Percentiles rank a stretch among this genome's conserved stretches.
Evolutionary conservation across 140 eudicot genomes (phyloP).

Genomic region (Anethum foeniculum): DNA sequence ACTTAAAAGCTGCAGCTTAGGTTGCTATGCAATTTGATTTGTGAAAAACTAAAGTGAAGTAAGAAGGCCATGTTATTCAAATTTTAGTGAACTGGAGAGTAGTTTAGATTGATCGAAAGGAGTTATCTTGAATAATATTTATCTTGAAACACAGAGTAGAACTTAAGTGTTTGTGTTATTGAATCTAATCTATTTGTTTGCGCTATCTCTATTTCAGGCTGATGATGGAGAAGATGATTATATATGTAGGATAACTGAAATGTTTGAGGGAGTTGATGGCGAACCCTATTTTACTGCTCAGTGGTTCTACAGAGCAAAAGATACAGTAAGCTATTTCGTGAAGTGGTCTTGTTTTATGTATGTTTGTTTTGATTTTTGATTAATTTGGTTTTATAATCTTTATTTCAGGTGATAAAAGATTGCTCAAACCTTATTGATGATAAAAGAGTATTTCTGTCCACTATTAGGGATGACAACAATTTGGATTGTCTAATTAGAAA

Average conservation of each 20-base stretch:
- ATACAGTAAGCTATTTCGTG: too few relatives aligned
- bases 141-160: too few relatives aligned
- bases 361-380: background rate
- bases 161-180: background rate
- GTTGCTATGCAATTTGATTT: background rate
- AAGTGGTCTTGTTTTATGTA: background rate
- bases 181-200: background rate
- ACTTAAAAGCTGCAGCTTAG: background rate
- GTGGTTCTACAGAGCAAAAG: too few relatives aligned
- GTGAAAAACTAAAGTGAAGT: background rate
- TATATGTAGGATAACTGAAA: conserved; percentile 58
- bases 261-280: conserved; percentile 71
- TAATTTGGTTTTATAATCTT: background rate
- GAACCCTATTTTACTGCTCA: conserved; percentile 3
- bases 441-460: conserved; percentile 58
- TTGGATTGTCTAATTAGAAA: conserved; percentile 62
- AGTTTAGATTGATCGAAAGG: background rate
- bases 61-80: background rate
- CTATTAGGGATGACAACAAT: conserved; percentile 64
- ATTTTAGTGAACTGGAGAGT: background rate
- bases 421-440: conserved; percentile 36
- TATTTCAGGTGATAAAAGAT: conserved; percentile 43
- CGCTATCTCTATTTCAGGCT: conserved; percentile 16
- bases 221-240: conserved; percentile 36
- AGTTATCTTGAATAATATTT: background rate